Evolutionary conservation across 441 rosid genomes (phyloP).

Genomic region (Arabidopsis hybrid): DNA sequence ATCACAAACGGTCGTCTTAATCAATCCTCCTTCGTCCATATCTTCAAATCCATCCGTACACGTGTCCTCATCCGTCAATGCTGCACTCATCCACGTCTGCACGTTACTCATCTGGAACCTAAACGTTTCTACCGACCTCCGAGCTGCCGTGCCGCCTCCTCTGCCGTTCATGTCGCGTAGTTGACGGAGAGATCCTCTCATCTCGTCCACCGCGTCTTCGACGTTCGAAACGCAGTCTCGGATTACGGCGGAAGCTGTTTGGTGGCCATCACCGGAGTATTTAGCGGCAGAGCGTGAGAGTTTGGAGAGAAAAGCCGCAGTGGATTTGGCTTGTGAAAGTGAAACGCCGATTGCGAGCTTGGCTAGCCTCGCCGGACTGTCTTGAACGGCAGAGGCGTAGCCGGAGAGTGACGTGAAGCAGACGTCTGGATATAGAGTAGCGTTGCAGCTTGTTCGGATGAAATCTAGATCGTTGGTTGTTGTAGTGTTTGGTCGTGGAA

Average conservation of each 20-base stretch:
- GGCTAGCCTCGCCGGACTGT: slow-evolving; percentile 65
- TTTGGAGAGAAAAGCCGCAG: slow-evolving; percentile 63
- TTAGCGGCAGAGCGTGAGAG: slow-evolving; percentile 27
- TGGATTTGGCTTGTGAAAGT: slow-evolving; percentile 56
- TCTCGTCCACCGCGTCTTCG: slow-evolving; percentile 87
- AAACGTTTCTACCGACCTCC: slow-evolving; percentile 45
- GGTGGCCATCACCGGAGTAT: slow-evolving; percentile 52
- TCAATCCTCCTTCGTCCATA: slow-evolving; percentile 49
- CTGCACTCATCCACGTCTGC: slow-evolving; percentile 97
- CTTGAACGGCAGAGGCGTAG: slow-evolving; percentile 62
- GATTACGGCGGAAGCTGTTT: slow-evolving; percentile 60
- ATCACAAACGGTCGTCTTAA: slow-evolving; percentile 55
- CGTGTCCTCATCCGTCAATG: slow-evolving; percentile 86
- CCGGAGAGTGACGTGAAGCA: slow-evolving; percentile 73
- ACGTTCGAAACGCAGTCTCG: slow-evolving; percentile 86
- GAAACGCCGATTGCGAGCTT: slow-evolving; percentile 65
- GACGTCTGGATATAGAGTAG: slow-evolving; percentile 75
- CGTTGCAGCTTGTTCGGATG: slow-evolving; percentile 77
- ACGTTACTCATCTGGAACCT: slow-evolving; percentile 79
- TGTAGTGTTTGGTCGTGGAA: slow-evolving; percentile 28
- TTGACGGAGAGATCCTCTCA: slow-evolving; percentile 78
- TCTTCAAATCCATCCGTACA: slow-evolving; percentile 89
- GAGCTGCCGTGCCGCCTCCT: slow-evolving; percentile 35
- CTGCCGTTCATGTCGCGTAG: slow-evolving; percentile 58
- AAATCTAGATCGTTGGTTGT: slow-evolving; percentile 55